Conservation (phyloP, 805 yeast species). For the Priceomyces fermenticarens region DNA sequence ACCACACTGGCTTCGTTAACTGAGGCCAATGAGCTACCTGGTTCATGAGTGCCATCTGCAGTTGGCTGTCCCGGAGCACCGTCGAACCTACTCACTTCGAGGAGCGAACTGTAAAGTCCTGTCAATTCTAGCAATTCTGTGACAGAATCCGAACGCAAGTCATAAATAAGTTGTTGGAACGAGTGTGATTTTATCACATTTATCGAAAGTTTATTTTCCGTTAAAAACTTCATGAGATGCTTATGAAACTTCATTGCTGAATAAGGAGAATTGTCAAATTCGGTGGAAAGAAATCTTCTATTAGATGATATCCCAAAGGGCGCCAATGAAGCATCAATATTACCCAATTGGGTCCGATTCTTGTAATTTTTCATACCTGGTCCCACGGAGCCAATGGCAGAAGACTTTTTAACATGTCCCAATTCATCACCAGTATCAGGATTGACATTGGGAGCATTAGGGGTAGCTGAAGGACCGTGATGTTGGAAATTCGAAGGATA, state of each 20-base stretch:
- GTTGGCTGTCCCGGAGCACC: conserved; percentile 6
- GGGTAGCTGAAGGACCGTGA: conserved; percentile 4
- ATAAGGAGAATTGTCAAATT: conserved; percentile 43
- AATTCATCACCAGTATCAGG: conserved; percentile 7
- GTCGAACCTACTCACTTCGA: conserved; percentile 40
- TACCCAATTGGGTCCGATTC: conserved; percentile 5
- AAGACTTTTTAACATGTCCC: conserved; percentile 5
- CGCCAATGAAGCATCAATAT: conserved; percentile 7
- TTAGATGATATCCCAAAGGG: conserved; percentile 10
- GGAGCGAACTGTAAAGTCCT: conserved; percentile 39
- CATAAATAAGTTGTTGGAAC: conserved; percentile 50
- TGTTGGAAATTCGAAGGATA: conserved; percentile 14
- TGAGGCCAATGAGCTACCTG: conserved; percentile 10
- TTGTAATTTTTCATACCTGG: conserved; percentile 7
- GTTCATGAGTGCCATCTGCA: conserved; percentile 6
- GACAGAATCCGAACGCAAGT: conserved; percentile 47
- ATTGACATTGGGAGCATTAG: neutral
- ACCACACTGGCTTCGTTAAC: conserved; percentile 24
- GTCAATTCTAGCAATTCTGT: conserved; percentile 47
- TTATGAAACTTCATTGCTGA: conserved; percentile 47
- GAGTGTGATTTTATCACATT: conserved; percentile 47
- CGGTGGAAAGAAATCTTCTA: conserved; percentile 22
- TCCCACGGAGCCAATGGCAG: neutral
- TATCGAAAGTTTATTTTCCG: conserved; percentile 51
- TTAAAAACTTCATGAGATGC: conserved; percentile 47